These are phyloP conservation scores for Hordeum vulgare DNA, from an alignment of 176 grass and related monocot species.

Conservation along the genomic window DNA sequence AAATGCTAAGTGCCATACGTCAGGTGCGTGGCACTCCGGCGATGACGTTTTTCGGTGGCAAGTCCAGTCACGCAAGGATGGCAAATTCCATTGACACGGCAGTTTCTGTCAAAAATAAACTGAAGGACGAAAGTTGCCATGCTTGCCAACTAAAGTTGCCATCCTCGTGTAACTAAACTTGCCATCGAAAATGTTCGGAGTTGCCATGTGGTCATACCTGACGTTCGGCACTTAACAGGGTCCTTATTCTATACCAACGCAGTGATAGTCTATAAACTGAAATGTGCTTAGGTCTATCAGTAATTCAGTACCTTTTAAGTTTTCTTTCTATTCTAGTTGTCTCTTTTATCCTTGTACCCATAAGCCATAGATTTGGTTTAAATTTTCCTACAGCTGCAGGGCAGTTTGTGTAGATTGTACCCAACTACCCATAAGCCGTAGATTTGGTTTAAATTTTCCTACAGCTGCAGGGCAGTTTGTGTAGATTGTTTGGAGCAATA, in stretches of 20 bases:
- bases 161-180: no score
- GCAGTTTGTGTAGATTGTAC: neutral
- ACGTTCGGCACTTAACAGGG: no score
- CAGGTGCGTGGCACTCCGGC: no score
- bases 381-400: neutral
- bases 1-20: no score
- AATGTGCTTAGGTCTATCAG: neutral
- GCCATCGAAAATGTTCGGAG: no score
- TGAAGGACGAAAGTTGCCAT: no score
- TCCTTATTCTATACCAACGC: neutral
- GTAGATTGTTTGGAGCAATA: slow-evolving; percentile 6
- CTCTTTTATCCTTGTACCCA: neutral
- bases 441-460: neutral
- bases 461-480: neutral
- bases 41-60: no score
- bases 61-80: no score
- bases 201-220: no score
- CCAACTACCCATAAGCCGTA: neutral
- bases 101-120: no score
- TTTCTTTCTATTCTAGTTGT: slow-evolving; percentile 1
- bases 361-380: neutral
- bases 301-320: neutral
- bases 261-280: neutral
- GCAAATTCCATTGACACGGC: no score
- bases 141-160: no score